A percentile compares a stretch with the other conserved stretches of the same genome.
Evolutionary conservation across 164 flowering plant genomes (phyloP).

Genomic region (Euptelea pleiosperma): DNA sequence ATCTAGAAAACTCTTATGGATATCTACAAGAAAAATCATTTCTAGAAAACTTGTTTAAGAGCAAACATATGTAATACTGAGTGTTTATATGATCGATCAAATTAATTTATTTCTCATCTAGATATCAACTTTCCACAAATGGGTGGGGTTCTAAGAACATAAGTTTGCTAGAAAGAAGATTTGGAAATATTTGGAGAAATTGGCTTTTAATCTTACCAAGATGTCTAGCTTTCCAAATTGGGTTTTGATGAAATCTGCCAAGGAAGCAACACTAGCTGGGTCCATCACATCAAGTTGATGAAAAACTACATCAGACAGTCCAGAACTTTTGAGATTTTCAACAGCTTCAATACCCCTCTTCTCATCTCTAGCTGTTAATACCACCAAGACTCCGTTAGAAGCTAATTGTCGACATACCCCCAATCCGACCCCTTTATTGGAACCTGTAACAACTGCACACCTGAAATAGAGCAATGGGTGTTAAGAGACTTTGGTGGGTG

Average conservation of each 20-base stretch:
- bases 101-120: no score
- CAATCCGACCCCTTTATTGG: constrained; percentile 55
- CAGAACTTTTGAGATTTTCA: constrained; percentile 20
- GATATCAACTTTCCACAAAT: no score
- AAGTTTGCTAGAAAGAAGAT: no score
- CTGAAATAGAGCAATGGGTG: no score
- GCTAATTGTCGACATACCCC: constrained; percentile 37
- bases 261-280: constrained; percentile 24
- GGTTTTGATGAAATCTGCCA: constrained; percentile 27
- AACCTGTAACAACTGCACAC: constrained; percentile 51
- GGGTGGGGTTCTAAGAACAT: no score
- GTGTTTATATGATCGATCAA: no score
- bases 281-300: constrained; percentile 41
- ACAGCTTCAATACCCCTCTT: constrained; percentile 35
- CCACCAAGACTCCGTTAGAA: constrained; percentile 26
- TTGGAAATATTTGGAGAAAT: no score
- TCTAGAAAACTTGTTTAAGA: no score
- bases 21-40: no score
- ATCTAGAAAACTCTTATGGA: no score
- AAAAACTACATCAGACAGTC: constrained; percentile 24
- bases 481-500: no score
- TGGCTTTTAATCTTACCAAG: constrained; percentile 35
- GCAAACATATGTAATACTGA: no score
- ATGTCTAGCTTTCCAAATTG: constrained; percentile 38
- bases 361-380: constrained; percentile 38